phyloP scores from a whole-genome alignment of 2,329 filamentous ascomycete genomes.

The Cladosporium colombiae region DNA sequence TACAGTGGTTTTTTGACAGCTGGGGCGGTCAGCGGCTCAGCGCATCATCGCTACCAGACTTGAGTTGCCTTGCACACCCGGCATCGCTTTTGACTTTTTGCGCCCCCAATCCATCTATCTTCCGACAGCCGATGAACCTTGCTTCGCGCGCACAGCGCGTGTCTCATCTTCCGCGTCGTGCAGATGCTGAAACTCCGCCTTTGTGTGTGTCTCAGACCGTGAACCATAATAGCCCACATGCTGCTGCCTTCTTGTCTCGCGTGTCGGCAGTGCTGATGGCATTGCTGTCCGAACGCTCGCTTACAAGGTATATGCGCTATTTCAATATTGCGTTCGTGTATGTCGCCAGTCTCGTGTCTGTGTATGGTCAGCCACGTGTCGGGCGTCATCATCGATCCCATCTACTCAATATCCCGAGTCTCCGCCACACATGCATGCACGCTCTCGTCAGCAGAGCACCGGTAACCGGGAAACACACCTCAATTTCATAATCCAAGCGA shows the following conservation, averaged over 20 bases:
- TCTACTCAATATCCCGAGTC: not conserved
- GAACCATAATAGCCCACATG: slow-evolving; percentile 1
- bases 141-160: not conserved
- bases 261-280: not conserved
- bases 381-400: not conserved
- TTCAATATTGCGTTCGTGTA: slow-evolving; percentile 4
- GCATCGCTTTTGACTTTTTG: not conserved
- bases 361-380: not conserved
- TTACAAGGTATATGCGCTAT: not conserved
- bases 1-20: not conserved
- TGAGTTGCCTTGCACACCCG: not conserved
- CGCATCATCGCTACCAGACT: slow-evolving; percentile 4
- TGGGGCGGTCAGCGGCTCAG: not conserved
- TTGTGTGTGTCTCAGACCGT: slow-evolving; percentile 6
- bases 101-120: not conserved
- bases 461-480: slow-evolving; percentile 1
- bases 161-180: slow-evolving; percentile 5
- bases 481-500: not conserved
- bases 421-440: not conserved
- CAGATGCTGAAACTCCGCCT: slow-evolving; percentile 9
- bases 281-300: not conserved
- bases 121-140: slow-evolving; percentile 5
- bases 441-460: not conserved
- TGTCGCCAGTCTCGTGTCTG: not conserved
- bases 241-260: not conserved